These are phyloP conservation scores for Rhodosporidiobolus sp. DNA, from an alignment of 768 basidiomycete species.

Conservation along the genomic window DNA sequence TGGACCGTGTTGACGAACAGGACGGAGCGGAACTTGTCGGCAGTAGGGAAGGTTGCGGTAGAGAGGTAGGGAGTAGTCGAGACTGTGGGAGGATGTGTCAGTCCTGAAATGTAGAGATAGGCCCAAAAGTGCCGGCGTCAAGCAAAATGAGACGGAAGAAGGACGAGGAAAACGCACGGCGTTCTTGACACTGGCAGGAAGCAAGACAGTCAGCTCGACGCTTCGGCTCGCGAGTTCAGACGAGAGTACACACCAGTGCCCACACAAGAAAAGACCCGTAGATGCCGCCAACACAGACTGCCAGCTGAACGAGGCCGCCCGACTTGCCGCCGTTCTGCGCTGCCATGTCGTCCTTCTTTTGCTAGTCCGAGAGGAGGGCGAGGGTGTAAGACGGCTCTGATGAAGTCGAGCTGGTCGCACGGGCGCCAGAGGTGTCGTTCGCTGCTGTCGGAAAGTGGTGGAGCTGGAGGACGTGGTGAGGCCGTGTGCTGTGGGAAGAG, in stretches of 20 bases:
- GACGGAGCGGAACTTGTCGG: slow-evolving; percentile 68
- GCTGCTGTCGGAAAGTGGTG: no score
- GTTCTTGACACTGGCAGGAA: slow-evolving; percentile 73
- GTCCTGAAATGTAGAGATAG: background rate
- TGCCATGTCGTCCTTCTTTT: no score
- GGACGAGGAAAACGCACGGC: slow-evolving; percentile 57
- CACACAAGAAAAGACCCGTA: slow-evolving; percentile 88
- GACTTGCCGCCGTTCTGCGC: background rate
- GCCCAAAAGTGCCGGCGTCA: no score
- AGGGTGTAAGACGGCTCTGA: no score
- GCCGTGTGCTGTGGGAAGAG: no score
- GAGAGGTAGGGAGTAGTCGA: slow-evolving; percentile 40
- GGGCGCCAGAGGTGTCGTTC: no score
- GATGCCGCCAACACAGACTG: slow-evolving; percentile 76
- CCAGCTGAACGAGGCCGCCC: slow-evolving; percentile 48
- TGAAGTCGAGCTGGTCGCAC: no score
- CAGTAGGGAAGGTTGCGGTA: slow-evolving; percentile 54
- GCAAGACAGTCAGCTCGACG: slow-evolving; percentile 50
- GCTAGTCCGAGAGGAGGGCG: no score
- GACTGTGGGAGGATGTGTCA: slow-evolving; percentile 11
- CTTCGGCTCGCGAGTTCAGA: slow-evolving; percentile 18
- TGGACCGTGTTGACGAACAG: slow-evolving; percentile 82
- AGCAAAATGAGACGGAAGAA: background rate
- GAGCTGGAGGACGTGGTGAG: no score
- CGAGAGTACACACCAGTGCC: slow-evolving; percentile 40